phyloP scores from a whole-genome alignment of 441 rosid genomes.

The Bruguiera hainesii region DNA sequence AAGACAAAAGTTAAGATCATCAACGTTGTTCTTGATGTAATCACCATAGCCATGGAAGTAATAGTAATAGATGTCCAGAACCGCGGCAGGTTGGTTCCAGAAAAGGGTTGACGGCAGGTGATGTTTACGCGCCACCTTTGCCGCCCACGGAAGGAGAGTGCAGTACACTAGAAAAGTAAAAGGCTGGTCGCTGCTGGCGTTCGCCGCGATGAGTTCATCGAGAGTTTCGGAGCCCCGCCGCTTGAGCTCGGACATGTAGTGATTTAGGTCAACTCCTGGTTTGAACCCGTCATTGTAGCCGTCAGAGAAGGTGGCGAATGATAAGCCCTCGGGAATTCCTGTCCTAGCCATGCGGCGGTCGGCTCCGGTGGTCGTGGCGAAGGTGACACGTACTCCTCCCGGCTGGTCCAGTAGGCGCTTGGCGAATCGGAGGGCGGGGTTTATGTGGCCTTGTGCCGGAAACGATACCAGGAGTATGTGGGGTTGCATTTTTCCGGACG shows the following conservation, averaged over 20 bases:
- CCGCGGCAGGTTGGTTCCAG: slow-evolving; percentile 27
- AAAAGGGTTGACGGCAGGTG: slow-evolving; percentile 22
- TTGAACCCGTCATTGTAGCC: slow-evolving; percentile 20
- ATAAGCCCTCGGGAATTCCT: slow-evolving; percentile 10
- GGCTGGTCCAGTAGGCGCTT: slow-evolving; percentile 19
- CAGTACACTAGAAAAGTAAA: slow-evolving; percentile 22
- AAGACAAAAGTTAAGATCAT: slow-evolving; percentile 8
- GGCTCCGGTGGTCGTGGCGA: slow-evolving; percentile 18
- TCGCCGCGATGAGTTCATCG: neutral
- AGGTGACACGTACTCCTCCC: slow-evolving; percentile 18
- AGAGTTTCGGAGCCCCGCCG: slow-evolving; percentile 23
- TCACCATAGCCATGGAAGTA: slow-evolving; percentile 17
- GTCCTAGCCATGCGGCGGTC: slow-evolving; percentile 7
- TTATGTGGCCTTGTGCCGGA: slow-evolving; percentile 30
- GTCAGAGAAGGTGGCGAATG: slow-evolving; percentile 22
- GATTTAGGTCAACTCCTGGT: neutral
- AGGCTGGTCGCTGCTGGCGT: neutral
- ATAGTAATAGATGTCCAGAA: slow-evolving; percentile 23
- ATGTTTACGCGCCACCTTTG: slow-evolving; percentile 24
- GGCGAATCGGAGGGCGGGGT: slow-evolving; percentile 29
- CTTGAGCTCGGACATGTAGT: slow-evolving; percentile 13
- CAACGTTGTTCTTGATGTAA: neutral
- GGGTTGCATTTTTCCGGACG: neutral
- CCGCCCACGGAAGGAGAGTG: slow-evolving; percentile 22
- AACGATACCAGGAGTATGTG: slow-evolving; percentile 19